phyloP scores from a whole-genome alignment of 192 early-diverging fungal species.

The Obelidium mucronatum region DNA sequence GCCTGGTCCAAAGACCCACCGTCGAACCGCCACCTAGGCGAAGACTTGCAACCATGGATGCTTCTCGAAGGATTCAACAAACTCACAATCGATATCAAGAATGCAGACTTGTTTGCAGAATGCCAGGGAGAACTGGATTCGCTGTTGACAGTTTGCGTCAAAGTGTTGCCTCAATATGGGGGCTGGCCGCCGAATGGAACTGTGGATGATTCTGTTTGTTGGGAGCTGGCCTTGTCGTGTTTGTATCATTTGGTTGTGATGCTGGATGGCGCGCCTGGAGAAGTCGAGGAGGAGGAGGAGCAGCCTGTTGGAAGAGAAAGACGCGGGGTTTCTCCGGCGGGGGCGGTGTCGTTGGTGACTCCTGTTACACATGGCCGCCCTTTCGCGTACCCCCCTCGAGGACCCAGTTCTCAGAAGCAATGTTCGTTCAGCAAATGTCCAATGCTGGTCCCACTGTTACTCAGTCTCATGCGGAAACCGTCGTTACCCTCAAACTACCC shows the following conservation, averaged over 20 bases:
- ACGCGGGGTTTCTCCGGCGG: neutral
- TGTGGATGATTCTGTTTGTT: neutral
- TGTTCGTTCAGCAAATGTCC: slow-evolving; percentile 1
- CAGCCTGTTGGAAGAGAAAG: no score
- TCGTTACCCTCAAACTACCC: neutral
- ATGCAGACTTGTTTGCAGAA: slow-evolving; percentile 18
- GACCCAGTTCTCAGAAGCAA: neutral
- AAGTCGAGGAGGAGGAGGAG: no score
- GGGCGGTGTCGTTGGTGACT: neutral
- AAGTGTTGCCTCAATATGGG: slow-evolving; percentile 1
- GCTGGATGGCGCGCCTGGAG: slow-evolving; percentile 20
- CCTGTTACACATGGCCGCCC: no score
- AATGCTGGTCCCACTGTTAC: slow-evolving; percentile 3
- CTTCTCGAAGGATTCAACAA: slow-evolving; percentile 14
- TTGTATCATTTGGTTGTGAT: slow-evolving; percentile 24
- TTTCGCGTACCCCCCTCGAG: no score
- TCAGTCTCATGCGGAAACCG: slow-evolving; percentile 10
- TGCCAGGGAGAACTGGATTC: neutral
- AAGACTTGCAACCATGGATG: slow-evolving; percentile 1
- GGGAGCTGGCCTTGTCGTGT: slow-evolving; percentile 16
- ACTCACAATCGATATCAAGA: slow-evolving; percentile 1
- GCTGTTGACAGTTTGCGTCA: neutral
- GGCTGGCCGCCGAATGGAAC: neutral
- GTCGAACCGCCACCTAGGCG: neutral
- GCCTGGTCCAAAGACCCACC: neutral